Percentiles rank a stretch among this genome's conserved stretches.
These are phyloP conservation scores for Onygenales sp. DNA, from an alignment of 2,329 filamentous ascomycete species.

Conservation along the genomic window DNA sequence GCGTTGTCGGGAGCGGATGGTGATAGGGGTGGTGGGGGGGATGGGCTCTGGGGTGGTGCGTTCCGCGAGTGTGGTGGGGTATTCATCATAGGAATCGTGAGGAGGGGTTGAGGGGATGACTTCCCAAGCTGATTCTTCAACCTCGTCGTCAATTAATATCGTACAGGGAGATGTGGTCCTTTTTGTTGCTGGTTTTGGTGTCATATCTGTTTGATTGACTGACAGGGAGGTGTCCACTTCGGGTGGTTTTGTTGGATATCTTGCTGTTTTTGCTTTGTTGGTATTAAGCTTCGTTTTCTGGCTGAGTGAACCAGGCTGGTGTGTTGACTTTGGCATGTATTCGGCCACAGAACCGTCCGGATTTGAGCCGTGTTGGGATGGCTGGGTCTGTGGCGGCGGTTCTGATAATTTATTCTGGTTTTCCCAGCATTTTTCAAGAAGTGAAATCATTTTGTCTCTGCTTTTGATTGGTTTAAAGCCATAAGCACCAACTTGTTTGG, in stretches of 20 bases:
- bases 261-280: too few relatives aligned
- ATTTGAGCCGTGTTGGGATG: neutral
- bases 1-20: conserved; percentile 10
- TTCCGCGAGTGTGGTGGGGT: neutral
- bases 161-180: neutral
- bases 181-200: neutral
- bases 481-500: conserved; percentile 52
- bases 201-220: neutral
- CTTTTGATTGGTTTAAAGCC: conserved; percentile 65
- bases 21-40: conserved; percentile 7
- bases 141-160: neutral
- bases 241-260: too few relatives aligned
- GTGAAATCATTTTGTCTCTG: conserved; percentile 58
- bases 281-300: too few relatives aligned
- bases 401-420: conserved; percentile 37
- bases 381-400: conserved; percentile 2
- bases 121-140: neutral
- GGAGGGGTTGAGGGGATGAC: neutral
- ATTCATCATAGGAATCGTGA: neutral
- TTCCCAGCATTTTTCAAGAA: conserved; percentile 63
- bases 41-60: neutral
- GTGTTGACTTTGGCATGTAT: too few relatives aligned
- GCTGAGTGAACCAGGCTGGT: too few relatives aligned
- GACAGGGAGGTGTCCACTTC: too few relatives aligned
- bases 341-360: neutral